Conservation (phyloP, 2,329 filamentous ascomycete species). For the Pestalotiopsis sp. region DNA sequence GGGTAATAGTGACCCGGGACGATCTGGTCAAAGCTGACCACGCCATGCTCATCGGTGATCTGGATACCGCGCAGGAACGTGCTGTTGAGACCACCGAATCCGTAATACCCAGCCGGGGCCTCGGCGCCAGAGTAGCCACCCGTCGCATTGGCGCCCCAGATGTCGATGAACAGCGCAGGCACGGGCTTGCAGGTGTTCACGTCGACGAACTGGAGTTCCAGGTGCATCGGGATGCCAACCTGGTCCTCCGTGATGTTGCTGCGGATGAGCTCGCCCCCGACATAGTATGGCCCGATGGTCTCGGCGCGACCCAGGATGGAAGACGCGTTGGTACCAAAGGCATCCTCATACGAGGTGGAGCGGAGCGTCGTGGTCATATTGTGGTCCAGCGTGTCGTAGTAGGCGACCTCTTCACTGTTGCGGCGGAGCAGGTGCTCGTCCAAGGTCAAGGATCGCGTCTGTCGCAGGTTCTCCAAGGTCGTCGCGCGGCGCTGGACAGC, state of each 20-base stretch:
- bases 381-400: background rate
- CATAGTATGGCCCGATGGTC: constrained; percentile 57
- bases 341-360: constrained; percentile 34
- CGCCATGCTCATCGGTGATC: constrained; percentile 41
- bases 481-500: background rate
- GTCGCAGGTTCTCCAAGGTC: background rate
- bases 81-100: constrained; percentile 41
- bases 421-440: background rate
- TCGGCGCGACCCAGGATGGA: constrained; percentile 54
- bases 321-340: constrained; percentile 40
- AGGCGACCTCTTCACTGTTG: background rate
- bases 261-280: constrained; percentile 53
- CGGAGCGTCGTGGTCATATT: constrained; percentile 34
- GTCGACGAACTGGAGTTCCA: constrained; percentile 58
- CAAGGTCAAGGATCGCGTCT: background rate
- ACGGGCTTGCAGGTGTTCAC: constrained; percentile 54
- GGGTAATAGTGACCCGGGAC: constrained; percentile 47
- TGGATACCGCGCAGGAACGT: constrained; percentile 46
- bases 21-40: constrained; percentile 43
- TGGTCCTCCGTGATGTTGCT: constrained; percentile 49
- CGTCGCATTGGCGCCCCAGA: constrained; percentile 50
- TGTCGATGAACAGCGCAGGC: constrained; percentile 48
- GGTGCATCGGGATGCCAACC: constrained; percentile 47
- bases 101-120: background rate
- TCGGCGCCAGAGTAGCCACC: constrained; percentile 48